phyloP scores from a whole-genome alignment of 75 land plant species.

The Larix kaempferi region DNA sequence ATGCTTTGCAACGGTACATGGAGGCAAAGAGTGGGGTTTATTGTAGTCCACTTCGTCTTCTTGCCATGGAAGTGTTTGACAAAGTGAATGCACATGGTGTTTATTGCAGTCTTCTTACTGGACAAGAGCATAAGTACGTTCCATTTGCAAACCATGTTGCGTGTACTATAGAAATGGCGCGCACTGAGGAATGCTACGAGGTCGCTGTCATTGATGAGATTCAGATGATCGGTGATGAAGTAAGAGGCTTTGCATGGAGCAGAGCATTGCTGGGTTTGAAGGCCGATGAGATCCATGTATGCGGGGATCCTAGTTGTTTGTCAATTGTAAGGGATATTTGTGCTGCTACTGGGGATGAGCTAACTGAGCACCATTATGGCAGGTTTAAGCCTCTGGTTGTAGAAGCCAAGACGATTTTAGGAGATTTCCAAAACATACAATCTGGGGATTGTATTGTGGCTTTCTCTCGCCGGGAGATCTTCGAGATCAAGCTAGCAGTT shows the following conservation, averaged over 20 bases:
- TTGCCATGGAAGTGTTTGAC: constrained; percentile 99
- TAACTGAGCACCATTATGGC: constrained; percentile 66
- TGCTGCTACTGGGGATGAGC: constrained; percentile 80
- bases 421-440: constrained; percentile 60
- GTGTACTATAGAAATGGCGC: constrained; percentile 95
- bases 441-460: constrained; percentile 97
- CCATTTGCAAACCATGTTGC: constrained; percentile 90
- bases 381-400: constrained; percentile 90
- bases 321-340: constrained; percentile 64
- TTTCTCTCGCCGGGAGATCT: constrained; percentile 92
- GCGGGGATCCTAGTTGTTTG: constrained; percentile 96
- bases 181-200: constrained; percentile 62
- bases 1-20: constrained; percentile 85
- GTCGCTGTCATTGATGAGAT: constrained; percentile 96
- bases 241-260: constrained; percentile 94
- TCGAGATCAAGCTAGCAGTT: constrained; percentile 85
- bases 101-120: constrained; percentile 91
- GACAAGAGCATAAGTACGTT: constrained; percentile 86
- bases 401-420: constrained; percentile 73
- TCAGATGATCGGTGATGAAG: constrained; percentile 87
- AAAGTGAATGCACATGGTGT: constrained; percentile 82
- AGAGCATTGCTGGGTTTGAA: constrained; percentile 85
- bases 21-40: constrained; percentile 80
- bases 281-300: constrained; percentile 96
- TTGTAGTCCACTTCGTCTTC: constrained; percentile 93